Conservation (phyloP, 2,329 filamentous ascomycete genomes). For the Penicillium hordei region DNA sequence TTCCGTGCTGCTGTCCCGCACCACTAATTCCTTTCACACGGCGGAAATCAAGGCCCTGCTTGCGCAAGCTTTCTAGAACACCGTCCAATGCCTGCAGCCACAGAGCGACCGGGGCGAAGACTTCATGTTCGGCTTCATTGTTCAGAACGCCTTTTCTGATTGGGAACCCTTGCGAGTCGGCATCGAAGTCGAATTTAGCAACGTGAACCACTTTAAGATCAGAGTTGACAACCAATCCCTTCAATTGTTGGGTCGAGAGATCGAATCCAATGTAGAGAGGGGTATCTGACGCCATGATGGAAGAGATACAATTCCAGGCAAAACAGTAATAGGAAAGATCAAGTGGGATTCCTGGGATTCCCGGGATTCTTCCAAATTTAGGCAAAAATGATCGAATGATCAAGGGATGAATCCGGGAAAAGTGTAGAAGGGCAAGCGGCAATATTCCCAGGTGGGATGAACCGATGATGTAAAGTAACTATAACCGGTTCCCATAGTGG, state of each 20-base stretch:
- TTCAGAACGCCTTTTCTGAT: slow-evolving; percentile 85
- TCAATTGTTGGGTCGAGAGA: slow-evolving; percentile 93
- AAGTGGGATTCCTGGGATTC: neutral
- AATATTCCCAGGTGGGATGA: slow-evolving; percentile 8
- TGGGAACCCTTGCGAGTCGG: slow-evolving; percentile 73
- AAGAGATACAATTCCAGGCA: neutral
- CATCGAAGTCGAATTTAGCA: slow-evolving; percentile 94
- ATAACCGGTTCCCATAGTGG: slow-evolving; percentile 6
- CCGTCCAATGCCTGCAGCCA: slow-evolving; percentile 92
- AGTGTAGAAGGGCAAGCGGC: slow-evolving; percentile 5
- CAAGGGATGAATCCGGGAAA: neutral
- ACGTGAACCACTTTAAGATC: slow-evolving; percentile 77
- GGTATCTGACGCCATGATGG: slow-evolving; percentile 43
- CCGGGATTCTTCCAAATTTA: neutral
- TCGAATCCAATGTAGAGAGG: slow-evolving; percentile 90
- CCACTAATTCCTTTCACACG: slow-evolving; percentile 81
- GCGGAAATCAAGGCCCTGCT: slow-evolving; percentile 68
- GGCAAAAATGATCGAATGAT: neutral
- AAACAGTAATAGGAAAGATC: neutral
- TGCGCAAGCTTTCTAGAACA: slow-evolving; percentile 70
- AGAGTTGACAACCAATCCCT: slow-evolving; percentile 84
- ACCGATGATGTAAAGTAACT: slow-evolving; percentile 23
- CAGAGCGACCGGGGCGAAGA: slow-evolving; percentile 88
- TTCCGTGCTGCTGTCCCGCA: slow-evolving; percentile 96
- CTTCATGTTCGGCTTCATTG: slow-evolving; percentile 79